Conservation (phyloP, 768 basidiomycete genomes). For the Crucibulum laeve region DNA sequence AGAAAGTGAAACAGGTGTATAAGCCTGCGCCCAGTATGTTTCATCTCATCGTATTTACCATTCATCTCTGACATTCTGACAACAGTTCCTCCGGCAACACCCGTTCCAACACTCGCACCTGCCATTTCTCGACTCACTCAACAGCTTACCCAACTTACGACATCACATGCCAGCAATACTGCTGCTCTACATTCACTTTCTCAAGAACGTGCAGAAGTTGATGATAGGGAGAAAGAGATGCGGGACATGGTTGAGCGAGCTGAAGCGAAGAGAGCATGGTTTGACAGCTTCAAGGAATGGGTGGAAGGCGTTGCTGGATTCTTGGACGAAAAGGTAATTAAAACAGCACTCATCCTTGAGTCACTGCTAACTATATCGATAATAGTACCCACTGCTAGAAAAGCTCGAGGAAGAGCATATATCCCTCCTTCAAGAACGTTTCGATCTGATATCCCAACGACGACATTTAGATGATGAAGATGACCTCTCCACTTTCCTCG, state of each 20-base stretch:
- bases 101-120: slow-evolving; percentile 60
- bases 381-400: slow-evolving; percentile 74
- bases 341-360: background rate
- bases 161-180: slow-evolving; percentile 65
- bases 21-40: slow-evolving; percentile 66
- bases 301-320: slow-evolving; percentile 81
- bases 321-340: slow-evolving; percentile 77
- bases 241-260: slow-evolving; percentile 70
- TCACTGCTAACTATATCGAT: slow-evolving; percentile 7
- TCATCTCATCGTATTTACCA: background rate
- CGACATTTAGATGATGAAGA: slow-evolving; percentile 75
- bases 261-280: slow-evolving; percentile 81
- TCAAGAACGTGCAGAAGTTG: slow-evolving; percentile 61
- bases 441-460: slow-evolving; percentile 63
- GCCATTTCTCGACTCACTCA: slow-evolving; percentile 59
- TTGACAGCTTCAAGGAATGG: slow-evolving; percentile 73
- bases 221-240: slow-evolving; percentile 67
- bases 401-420: slow-evolving; percentile 72
- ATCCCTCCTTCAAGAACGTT: slow-evolving; percentile 70
- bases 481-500: slow-evolving; percentile 70
- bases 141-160: slow-evolving; percentile 53
- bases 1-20: slow-evolving; percentile 53
- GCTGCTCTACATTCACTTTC: slow-evolving; percentile 51
- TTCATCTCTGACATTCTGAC: slow-evolving; percentile 5
- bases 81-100: slow-evolving; percentile 61